phyloP scores from a whole-genome alignment of 2,329 filamentous ascomycete genomes.

The Remersonia thermophila region DNA sequence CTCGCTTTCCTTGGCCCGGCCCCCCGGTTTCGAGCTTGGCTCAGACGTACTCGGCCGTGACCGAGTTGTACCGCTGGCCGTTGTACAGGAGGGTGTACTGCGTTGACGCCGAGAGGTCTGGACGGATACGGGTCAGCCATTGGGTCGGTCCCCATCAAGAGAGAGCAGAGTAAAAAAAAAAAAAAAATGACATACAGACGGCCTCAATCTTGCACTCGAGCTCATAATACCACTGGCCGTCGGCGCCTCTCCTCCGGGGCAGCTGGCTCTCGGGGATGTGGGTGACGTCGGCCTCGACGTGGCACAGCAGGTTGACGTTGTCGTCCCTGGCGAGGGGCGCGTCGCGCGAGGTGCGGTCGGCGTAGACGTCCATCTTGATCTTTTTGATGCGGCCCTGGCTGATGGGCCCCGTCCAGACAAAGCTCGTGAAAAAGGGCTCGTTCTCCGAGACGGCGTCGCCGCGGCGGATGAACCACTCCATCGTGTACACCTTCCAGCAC shows the following conservation, averaged over 20 bases:
- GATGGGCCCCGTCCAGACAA: constrained; percentile 23
- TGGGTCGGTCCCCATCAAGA: background rate
- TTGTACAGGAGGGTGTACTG: constrained; percentile 32
- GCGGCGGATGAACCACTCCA: constrained; percentile 32
- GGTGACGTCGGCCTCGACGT: constrained; percentile 28
- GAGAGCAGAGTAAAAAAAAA: no score
- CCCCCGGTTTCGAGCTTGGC: no score
- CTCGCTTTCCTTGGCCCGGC: no score
- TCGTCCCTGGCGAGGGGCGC: constrained; percentile 26
- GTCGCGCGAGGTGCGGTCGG: constrained; percentile 18
- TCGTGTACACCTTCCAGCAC: constrained; percentile 26
- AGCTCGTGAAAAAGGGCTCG: constrained; percentile 24
- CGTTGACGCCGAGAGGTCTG: constrained; percentile 29
- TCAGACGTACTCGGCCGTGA: constrained; percentile 32
- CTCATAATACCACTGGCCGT: constrained; percentile 19
- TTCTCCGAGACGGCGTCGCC: constrained; percentile 29
- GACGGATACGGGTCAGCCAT: background rate
- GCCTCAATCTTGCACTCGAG: background rate
- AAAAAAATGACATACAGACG: no score
- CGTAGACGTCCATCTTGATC: constrained; percentile 26
- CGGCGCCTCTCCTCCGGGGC: constrained; percentile 22
- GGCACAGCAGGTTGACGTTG: constrained; percentile 25
- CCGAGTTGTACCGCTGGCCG: constrained; percentile 28
- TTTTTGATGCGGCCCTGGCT: constrained; percentile 22
- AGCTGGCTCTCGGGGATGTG: constrained; percentile 28